phyloP scores from a whole-genome alignment of 2,329 filamentous ascomycete genomes.

The Chaetomiaceae sp. region DNA sequence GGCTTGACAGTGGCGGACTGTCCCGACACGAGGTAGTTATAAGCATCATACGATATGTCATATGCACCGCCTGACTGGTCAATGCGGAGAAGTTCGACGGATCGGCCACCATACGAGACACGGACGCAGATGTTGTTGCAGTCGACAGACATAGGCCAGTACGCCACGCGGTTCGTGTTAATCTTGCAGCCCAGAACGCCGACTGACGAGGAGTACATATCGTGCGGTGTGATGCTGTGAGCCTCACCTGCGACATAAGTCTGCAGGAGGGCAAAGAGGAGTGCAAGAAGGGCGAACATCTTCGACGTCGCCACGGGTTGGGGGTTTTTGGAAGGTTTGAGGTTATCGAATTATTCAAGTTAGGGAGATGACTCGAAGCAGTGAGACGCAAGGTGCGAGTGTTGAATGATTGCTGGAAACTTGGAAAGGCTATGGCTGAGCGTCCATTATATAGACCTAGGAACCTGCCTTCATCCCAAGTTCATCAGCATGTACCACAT shows the following conservation, averaged over 20 bases:
- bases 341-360: too few relatives aligned
- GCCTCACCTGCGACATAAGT: background rate
- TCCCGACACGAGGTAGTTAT: constrained; percentile 52
- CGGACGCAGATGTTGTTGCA: constrained; percentile 55
- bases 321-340: background rate
- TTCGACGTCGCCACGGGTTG: background rate
- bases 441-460: background rate
- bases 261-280: background rate
- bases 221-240: constrained; percentile 48
- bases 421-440: too few relatives aligned
- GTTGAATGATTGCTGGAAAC: background rate
- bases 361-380: too few relatives aligned
- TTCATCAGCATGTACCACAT: background rate
- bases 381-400: too few relatives aligned
- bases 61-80: constrained; percentile 52
- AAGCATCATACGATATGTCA: constrained; percentile 56
- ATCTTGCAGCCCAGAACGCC: constrained; percentile 57
- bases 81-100: constrained; percentile 53
- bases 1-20: constrained; percentile 42
- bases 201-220: constrained; percentile 50
- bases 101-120: constrained; percentile 43
- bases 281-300: background rate
- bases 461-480: background rate
- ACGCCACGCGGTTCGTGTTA: constrained; percentile 55
- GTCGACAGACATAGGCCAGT: constrained; percentile 50